These are phyloP conservation scores for Populus nigra DNA, from an alignment of 345 rosid genomes.

Conservation along the genomic window DNA sequence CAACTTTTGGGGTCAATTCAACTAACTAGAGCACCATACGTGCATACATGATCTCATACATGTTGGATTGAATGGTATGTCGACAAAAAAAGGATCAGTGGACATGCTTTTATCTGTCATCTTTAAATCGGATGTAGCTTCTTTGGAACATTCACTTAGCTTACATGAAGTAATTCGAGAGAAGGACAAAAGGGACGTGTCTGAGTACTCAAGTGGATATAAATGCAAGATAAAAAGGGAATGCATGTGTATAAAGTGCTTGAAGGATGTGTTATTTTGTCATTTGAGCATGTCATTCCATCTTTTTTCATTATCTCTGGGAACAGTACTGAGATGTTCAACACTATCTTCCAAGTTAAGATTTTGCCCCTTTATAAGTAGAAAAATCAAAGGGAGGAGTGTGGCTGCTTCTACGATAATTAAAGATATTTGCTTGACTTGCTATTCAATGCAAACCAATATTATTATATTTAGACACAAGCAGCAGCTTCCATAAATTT, in stretches of 20 bases:
- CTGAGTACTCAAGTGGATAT: no score
- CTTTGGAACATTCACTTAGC: neutral
- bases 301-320: neutral
- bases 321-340: neutral
- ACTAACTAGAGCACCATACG: neutral
- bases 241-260: neutral
- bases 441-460: neutral
- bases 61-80: neutral
- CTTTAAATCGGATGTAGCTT: neutral
- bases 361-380: neutral
- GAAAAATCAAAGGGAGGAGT: neutral
- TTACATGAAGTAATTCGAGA: neutral
- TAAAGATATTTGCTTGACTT: neutral
- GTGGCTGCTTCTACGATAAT: neutral
- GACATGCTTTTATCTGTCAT: neutral
- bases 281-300: neutral
- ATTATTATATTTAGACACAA: neutral
- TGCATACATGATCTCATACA: neutral
- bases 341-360: constrained; percentile 13
- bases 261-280: neutral
- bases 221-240: no score
- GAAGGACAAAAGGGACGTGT: constrained; percentile 5
- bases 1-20: neutral
- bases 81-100: neutral
- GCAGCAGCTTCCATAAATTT: neutral